These are phyloP conservation scores for Fusarium veterinarium DNA, from an alignment of 2,329 filamentous ascomycete genomes.

Conservation along the genomic window DNA sequence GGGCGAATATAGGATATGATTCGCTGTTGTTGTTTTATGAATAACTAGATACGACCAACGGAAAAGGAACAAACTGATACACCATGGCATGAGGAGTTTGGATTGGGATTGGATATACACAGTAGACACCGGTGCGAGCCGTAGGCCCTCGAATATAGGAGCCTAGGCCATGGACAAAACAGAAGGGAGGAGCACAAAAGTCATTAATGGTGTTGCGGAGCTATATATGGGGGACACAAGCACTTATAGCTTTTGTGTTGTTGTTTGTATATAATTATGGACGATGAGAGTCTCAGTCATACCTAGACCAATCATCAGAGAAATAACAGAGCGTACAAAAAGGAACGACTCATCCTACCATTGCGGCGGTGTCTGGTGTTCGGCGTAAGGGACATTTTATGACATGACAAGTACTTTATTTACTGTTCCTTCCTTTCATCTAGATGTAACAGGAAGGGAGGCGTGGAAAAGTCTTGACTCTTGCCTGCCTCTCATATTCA, in stretches of 20 bases:
- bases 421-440: not conserved
- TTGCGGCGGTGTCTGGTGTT: not conserved
- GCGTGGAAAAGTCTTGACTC: not conserved
- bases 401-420: not conserved
- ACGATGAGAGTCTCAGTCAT: not conserved
- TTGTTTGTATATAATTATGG: constrained; percentile 9
- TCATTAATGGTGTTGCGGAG: constrained; percentile 24
- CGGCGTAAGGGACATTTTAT: not conserved
- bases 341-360: not conserved
- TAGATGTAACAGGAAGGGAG: not conserved
- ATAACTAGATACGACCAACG: constrained; percentile 10
- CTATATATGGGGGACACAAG: constrained; percentile 11
- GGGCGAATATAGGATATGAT: constrained; percentile 55
- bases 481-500: not conserved
- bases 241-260: constrained; percentile 4
- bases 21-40: constrained; percentile 12
- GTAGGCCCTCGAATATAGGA: not conserved
- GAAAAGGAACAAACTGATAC: constrained; percentile 16
- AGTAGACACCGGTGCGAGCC: constrained; percentile 19
- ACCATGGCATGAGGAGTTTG: constrained; percentile 29
- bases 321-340: constrained; percentile 10
- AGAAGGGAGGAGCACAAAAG: constrained; percentile 25
- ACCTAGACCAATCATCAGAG: not conserved
- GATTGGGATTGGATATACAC: constrained; percentile 32
- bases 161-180: constrained; percentile 1